These are phyloP conservation scores for Neostapfia colusana DNA, from an alignment of 176 grass and related monocot genomes.

Conservation along the genomic window DNA sequence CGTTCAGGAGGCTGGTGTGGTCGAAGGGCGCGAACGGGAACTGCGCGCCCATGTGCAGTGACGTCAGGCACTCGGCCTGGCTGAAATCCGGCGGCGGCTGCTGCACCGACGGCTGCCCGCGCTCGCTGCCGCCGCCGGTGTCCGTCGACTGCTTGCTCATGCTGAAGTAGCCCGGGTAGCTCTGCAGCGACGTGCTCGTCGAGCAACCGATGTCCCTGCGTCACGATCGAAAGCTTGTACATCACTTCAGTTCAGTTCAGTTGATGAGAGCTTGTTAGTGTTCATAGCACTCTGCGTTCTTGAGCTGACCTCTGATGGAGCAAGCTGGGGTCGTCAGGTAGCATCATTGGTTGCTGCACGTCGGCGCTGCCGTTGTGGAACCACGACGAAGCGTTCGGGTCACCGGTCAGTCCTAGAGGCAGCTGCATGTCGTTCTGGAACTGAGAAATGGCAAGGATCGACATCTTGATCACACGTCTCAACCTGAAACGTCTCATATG, in stretches of 20 bases:
- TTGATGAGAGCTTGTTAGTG: neutral
- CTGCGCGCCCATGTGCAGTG: slow-evolving; percentile 48
- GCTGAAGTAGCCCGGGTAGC: slow-evolving; percentile 55
- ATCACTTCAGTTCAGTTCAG: slow-evolving; percentile 1
- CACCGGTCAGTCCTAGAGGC: slow-evolving; percentile 43
- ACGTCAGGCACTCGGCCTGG: slow-evolving; percentile 48
- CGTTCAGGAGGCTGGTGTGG: slow-evolving; percentile 43
- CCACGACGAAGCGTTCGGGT: slow-evolving; percentile 47
- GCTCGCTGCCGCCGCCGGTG: slow-evolving; percentile 29
- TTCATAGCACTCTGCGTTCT: neutral
- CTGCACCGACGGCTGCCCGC: slow-evolving; percentile 29
- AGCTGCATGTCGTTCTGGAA: slow-evolving; percentile 61
- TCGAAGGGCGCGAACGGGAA: slow-evolving; percentile 50
- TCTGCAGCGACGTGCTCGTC: slow-evolving; percentile 53
- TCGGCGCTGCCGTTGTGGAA: slow-evolving; percentile 39
- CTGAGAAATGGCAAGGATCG: slow-evolving; percentile 19
- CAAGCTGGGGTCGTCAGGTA: slow-evolving; percentile 50
- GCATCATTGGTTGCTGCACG: slow-evolving; percentile 49
- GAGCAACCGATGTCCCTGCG: slow-evolving; percentile 64
- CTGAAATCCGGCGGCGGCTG: slow-evolving; percentile 41
- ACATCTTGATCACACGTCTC: slow-evolving; percentile 19
- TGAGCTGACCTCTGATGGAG: slow-evolving; percentile 63
- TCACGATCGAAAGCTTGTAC: neutral
- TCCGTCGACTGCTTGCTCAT: slow-evolving; percentile 46
- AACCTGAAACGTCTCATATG: neutral